Base-by-base conservation (phyloP, 139 green algal genomes). In the Ulvella scutata region DNA sequence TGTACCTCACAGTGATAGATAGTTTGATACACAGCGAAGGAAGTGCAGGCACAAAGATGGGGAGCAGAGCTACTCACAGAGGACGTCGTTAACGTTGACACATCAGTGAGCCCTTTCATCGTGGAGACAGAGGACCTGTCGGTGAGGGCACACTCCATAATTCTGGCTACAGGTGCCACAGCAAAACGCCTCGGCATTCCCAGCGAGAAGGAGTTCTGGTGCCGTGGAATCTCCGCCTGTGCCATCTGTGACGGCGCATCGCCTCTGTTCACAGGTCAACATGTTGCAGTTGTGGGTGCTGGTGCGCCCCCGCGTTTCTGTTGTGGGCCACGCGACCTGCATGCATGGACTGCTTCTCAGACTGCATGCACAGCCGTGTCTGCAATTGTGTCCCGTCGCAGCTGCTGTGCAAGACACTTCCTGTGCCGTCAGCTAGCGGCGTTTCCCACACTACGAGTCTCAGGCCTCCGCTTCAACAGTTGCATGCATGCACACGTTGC, bases 121-220 rank as follows among this genome's bases (percentile, higher is more conserved):
- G 78, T 97, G n/a, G 73, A 51, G 31, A 76, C 31, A 37, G 73
- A 76, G 34, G 36, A 40, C 23, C 23, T 79, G 7, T 17, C 59
- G 75, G 85, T 94, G 29, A 72, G 72, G 17, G 84, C 92, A 3
- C 82, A 99, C 86, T 84, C 72, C 61, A 40, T 99, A 10, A 97
- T 99, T 74, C 84, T 99, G 29, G 95, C 95, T 36, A 99, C 95
- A 29, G 95, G 95, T 26, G 95, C 95, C 37, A 96, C 91, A 35
- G 95, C 95, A 33, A 89, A 86, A 75, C 83, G 89, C 6, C 82
- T 99, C 38, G 78, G 80, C 61, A 86, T 99, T 26, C 95, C 94
- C 13, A 89, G 74, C 29, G 94, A 99, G 82, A 28, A 89, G 34
- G 80, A 85, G 75, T 98, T 92, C 78, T 99, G 94, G 94, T 88